These are phyloP conservation scores for Trichoderma brevicompactum DNA, from an alignment of 2,329 filamentous ascomycete genomes.

Conservation along the genomic window DNA sequence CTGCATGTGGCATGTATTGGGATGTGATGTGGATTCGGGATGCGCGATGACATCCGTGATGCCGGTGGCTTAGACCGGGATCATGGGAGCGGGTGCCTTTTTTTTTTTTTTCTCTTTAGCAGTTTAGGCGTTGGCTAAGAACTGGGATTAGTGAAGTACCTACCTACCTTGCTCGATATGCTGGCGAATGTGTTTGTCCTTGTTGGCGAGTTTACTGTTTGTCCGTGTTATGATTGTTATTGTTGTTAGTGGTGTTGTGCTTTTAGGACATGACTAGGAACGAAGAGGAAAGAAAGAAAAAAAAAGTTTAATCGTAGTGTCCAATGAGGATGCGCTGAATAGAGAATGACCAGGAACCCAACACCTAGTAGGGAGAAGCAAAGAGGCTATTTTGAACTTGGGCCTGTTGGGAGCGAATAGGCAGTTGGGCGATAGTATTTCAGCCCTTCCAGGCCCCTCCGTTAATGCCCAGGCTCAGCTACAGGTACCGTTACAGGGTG, in stretches of 20 bases:
- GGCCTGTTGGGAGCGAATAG: neutral
- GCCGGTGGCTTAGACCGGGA: conserved; percentile 1
- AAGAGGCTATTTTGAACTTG: neutral
- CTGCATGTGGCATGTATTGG: conserved; percentile 5
- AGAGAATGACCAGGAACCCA: neutral
- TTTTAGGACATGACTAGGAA: too few species aligned
- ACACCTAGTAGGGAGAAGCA: neutral
- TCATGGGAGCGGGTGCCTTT: neutral
- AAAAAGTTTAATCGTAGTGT: neutral
- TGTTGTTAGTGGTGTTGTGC: neutral
- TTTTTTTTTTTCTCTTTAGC: neutral
- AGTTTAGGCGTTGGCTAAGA: too few species aligned
- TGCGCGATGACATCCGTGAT: conserved; percentile 4
- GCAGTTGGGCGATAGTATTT: conserved; percentile 6
- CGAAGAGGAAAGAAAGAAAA: neutral
- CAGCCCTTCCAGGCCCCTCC: neutral
- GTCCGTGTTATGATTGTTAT: neutral
- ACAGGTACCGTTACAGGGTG: too few species aligned
- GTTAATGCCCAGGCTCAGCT: too few species aligned
- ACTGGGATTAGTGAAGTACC: too few species aligned
- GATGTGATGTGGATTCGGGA: conserved; percentile 12
- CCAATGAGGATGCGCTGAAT: conserved; percentile 3
- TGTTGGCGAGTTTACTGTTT: neutral
- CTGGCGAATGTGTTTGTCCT: too few species aligned
- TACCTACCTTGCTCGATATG: too few species aligned